Evolutionary conservation across 2,329 filamentous ascomycete species (phyloP), one percentile per base, ranked within the genome.

Genomic region (Verticillium tricorpus): DNA sequence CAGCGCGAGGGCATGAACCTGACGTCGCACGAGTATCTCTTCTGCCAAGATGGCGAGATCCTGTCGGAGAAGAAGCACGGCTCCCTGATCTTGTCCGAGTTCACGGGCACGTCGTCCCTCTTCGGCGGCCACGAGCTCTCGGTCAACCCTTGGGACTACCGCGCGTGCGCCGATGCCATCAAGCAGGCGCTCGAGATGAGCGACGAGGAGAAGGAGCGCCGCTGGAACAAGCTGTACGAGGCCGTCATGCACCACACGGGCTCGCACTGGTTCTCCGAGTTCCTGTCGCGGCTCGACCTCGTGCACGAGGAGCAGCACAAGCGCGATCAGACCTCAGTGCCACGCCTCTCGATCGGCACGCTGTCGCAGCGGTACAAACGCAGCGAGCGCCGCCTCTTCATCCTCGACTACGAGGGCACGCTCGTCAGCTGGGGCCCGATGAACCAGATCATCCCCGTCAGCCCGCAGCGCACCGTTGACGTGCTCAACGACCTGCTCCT

Each of bases 1-100:
- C 87, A 98, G 69, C 92, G 95, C 59, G 94, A 98, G 74, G 94
- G 94, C 65, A 98, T 98, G 95, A 98, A 97, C 72, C 77, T 98
- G 61, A 97, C 94, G 0, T 93, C 91, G 6, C 95, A 98, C 72
- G 94, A 98, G 73, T 98, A 93, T 71, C 85, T 97, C 37, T 91
- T 92, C 67, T 97, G 93, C 71, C 94, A 98, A 72, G 94, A 98
- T 70, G 93, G 93, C 50, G 85, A 85, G 67, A 82, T 83, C 59
- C 77, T 85, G 64, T 80, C 82, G 2, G 80, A 88, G 61, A 93
- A 93, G 78, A 93, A 92, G 75, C 88, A 95, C 70, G 92, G 92
- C 2, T 93, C 93, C 1, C 82, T 98, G 54, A 97, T 98, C 66
- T 80, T 98, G 60, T 97, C 92, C 65, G 94, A 98, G 73, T 98